Base-by-base conservation (phyloP, 495 filamentous ascomycete species). In the Daldinia childiae region DNA sequence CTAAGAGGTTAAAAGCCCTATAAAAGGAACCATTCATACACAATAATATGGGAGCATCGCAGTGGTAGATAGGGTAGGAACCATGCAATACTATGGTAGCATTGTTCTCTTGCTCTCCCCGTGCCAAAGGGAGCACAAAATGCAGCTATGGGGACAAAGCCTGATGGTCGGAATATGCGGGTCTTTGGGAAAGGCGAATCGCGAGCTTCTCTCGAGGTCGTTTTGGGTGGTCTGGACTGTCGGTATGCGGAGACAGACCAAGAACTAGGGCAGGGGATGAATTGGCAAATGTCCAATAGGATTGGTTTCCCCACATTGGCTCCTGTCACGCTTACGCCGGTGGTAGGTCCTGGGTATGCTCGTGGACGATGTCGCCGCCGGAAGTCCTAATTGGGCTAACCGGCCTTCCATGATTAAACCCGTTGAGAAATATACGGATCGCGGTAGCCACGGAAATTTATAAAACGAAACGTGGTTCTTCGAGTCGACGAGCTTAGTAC, bases 311-410 rank as follows among this genome's bases (percentile, higher is more conserved):
- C 69, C 69, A 72, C 69, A 72, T 48, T 72, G 52, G 30, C 19
- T 21, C 64, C 58, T 64, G 58, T 72, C 59, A 68, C 64, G 58
- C 56, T 54, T 56, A 68, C 64, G 56, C 55, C 43, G 36, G 45
- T 72, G 55, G 62, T 39, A 62, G 41, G 51, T 41, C 56, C 52
- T 45, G 6, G 45, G 7, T 41, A 32, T 59, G 38, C 27, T 56
- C 38, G 41, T 63, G 36, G 62, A 55, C 29, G 59, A 63, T 72
- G 64, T 68, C 61, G 70, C 70, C 70, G 70, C 70, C 70, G 70
- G 70, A 65, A 60, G 54, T 36, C 70, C 61, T 19, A 58, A 73
- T 62, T 62, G 30, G 70, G 70, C 17, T 68, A 62, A 36, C 70
- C 69, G 69, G 38, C 11, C 14, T 24, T 57, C 27, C 0, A 29